A percentile compares a stretch with the other conserved stretches of the same genome.
phyloP scores from a whole-genome alignment of 2,329 filamentous ascomycete species.

The Kalaharituber pfeilii region DNA sequence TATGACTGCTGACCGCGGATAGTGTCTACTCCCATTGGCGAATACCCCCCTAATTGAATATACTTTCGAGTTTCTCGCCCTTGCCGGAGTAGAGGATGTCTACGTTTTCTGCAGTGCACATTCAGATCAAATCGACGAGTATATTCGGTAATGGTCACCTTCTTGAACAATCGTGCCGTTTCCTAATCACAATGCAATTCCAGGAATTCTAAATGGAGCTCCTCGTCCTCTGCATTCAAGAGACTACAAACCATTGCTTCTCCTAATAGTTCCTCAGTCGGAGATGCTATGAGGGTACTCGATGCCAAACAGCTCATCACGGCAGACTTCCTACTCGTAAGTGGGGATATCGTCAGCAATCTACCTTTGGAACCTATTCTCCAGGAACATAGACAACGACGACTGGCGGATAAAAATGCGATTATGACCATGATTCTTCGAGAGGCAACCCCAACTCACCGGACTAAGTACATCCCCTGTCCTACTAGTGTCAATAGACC shows the following conservation, averaged over 20 bases:
- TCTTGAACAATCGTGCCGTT: not conserved
- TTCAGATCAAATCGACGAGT: conserved; percentile 69
- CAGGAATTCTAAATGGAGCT: conserved; percentile 54
- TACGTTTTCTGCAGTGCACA: conserved; percentile 84
- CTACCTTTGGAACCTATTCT: conserved; percentile 65
- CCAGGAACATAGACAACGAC: conserved; percentile 59
- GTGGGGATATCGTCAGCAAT: conserved; percentile 84
- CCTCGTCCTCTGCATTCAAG: conserved; percentile 60
- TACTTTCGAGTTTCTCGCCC: conserved; percentile 86
- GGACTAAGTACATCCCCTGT: conserved; percentile 50
- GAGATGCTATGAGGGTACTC: conserved; percentile 86
- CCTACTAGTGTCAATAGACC: not conserved
- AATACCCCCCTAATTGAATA: conserved; percentile 95
- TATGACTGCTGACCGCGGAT: not conserved
- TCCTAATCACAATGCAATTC: not conserved
- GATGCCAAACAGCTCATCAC: conserved; percentile 71
- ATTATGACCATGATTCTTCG: conserved; percentile 94
- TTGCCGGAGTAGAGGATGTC: conserved; percentile 86
- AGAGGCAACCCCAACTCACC: conserved; percentile 55
- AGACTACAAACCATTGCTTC: conserved; percentile 72
- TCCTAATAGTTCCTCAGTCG: conserved; percentile 63
- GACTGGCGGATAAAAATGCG: conserved; percentile 72
- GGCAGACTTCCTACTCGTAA: conserved; percentile 81
- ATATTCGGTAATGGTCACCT: conserved; percentile 42
- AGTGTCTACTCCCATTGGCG: conserved; percentile 85